Evolutionary conservation across 2,329 filamentous ascomycete genomes (phyloP).

Genomic region (Xylariaceae sp.): DNA sequence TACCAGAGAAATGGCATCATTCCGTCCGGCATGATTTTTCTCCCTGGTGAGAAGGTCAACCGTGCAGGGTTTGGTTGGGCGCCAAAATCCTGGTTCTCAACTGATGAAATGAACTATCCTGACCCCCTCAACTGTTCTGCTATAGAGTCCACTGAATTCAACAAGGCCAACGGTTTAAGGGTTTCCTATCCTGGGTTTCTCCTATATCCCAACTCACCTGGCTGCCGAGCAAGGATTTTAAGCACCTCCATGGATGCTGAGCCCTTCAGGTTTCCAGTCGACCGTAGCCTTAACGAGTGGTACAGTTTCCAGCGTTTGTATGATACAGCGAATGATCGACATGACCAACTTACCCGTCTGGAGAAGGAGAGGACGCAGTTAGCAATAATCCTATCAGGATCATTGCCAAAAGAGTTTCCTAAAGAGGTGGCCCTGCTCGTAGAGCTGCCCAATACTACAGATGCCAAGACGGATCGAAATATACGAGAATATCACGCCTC

Average conservation of each 20-base stretch:
- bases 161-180: too few species aligned
- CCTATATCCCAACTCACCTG: neutral
- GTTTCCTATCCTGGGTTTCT: too few species aligned
- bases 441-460: neutral
- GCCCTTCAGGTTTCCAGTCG: neutral
- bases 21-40: too few species aligned
- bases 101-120: too few species aligned
- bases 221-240: neutral
- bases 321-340: neutral
- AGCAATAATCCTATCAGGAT: neutral
- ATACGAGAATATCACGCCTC: neutral
- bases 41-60: too few species aligned
- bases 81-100: too few species aligned
- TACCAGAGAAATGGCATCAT: too few species aligned
- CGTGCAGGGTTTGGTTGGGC: too few species aligned
- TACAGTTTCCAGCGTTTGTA: neutral
- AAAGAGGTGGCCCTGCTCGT: neutral
- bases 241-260: neutral
- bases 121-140: too few species aligned
- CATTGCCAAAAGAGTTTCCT: neutral
- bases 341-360: neutral
- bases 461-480: neutral
- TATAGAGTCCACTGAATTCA: too few species aligned
- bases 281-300: neutral
- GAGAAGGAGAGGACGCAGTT: neutral